Evolutionary conservation across 331 rosid genomes (phyloP), one percentile per base, ranked within the genome.

Genomic region (Phaseolus coccineus): DNA sequence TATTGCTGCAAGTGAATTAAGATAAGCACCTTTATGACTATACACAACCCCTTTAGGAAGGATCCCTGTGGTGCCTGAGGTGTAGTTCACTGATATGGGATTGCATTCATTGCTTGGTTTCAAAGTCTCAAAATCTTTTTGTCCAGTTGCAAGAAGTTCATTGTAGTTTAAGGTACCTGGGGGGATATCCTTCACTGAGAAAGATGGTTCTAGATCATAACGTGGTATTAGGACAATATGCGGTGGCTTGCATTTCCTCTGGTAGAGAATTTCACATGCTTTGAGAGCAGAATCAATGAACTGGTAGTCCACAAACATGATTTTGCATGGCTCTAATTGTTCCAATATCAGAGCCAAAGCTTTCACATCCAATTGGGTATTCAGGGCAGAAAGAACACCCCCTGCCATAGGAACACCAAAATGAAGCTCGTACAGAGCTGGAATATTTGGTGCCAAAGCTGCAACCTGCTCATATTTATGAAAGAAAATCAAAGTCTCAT

Each of bases 351-450:
- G 28, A 1, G 95, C 81, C 71, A 94, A 82, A 42, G 88, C 71
- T 74, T 86, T 55, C 4, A 84, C 40, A 52, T 94, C 97, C 46
- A 90, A 77, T 51, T 53, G 87, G 42, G 75, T 79, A 81, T 94
- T 92, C 25, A 94, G 96, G 1, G 96, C 86, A 74, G 89, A 89
- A 51, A 94, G 85, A 50, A 91, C 47, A 51, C 88, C 98, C 30
- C 95, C 98, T 0, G 95, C 89, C 98, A 94, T 94, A 4, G 98
- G 94, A 75, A 83, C 88, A 8, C 88, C 86, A 79, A 89, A 92
- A 76, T 94, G 97, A 40, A 94, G 91, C 88, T 94, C 98, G 30
- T 89, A 91, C 4, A 89, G 77, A 46, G 85, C 93, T 67, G 98
- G 98, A 59, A 89, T 67, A 44, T 94, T 92, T 30, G 97, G 98